A percentile compares a stretch with the other conserved stretches of the same genome.
Conservation (phyloP, 2,329 filamentous ascomycete genomes). For the Penicillium rolfsii region DNA sequence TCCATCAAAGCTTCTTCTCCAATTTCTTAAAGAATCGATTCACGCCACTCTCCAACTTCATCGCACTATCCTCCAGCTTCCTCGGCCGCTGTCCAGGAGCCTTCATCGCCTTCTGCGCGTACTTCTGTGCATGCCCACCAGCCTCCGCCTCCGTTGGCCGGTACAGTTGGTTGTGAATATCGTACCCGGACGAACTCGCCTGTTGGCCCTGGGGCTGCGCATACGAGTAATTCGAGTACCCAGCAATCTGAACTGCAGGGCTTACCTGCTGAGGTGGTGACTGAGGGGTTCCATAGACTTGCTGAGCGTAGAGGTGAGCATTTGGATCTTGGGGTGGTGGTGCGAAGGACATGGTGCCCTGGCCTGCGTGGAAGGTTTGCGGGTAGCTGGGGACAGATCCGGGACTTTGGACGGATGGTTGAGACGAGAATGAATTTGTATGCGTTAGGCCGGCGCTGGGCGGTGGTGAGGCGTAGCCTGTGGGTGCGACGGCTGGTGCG, state of each 20-base stretch:
- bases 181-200: slow-evolving; percentile 41
- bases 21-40: slow-evolving; percentile 52
- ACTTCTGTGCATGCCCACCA: slow-evolving; percentile 40
- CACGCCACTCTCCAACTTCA: slow-evolving; percentile 47
- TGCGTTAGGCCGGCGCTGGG: slow-evolving; percentile 40
- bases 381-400: slow-evolving; percentile 36
- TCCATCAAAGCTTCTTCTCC: slow-evolving; percentile 44
- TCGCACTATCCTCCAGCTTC: slow-evolving; percentile 44
- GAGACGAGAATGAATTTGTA: slow-evolving; percentile 31
- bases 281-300: slow-evolving; percentile 30
- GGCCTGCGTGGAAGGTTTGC: slow-evolving; percentile 28
- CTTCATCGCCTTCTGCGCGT: slow-evolving; percentile 39
- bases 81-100: slow-evolving; percentile 38
- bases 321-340: slow-evolving; percentile 31
- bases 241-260: slow-evolving; percentile 34
- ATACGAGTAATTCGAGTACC: slow-evolving; percentile 50
- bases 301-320: slow-evolving; percentile 40
- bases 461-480: slow-evolving; percentile 41
- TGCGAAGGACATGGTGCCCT: slow-evolving; percentile 35
- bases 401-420: slow-evolving; percentile 32
- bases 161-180: slow-evolving; percentile 53
- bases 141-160: slow-evolving; percentile 50
- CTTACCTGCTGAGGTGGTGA: slow-evolving; percentile 25
- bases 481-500: slow-evolving; percentile 20
- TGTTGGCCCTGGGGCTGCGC: slow-evolving; percentile 35